Conservation (phyloP, 2,329 filamentous ascomycete species). For the Beauveria australis region DNA sequence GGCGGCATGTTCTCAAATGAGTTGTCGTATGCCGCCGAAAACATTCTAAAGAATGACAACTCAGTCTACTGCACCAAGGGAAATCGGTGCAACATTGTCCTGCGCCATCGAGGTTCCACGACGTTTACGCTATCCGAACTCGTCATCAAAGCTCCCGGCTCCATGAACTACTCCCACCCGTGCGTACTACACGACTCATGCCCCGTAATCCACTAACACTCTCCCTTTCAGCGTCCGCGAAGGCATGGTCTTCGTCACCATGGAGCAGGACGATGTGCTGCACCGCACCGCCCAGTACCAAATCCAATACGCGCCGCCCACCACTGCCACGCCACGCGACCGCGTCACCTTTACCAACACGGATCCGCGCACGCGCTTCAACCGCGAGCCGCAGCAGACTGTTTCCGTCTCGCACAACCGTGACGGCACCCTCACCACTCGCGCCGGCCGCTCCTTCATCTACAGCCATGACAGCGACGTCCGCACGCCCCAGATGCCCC, state of each 20-base stretch:
- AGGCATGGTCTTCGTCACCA: slow-evolving; percentile 85
- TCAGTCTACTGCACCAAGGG: slow-evolving; percentile 87
- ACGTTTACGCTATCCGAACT: slow-evolving; percentile 80
- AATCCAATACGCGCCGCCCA: slow-evolving; percentile 49
- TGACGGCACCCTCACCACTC: slow-evolving; percentile 40
- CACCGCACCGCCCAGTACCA: slow-evolving; percentile 66
- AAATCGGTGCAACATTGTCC: slow-evolving; percentile 78
- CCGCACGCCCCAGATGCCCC: slow-evolving; percentile 47
- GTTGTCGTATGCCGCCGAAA: slow-evolving; percentile 60
- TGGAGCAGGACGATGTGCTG: slow-evolving; percentile 71
- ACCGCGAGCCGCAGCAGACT: slow-evolving; percentile 25
- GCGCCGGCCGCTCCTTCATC: slow-evolving; percentile 37
- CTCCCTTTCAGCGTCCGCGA: slow-evolving; percentile 62
- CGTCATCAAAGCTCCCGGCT: slow-evolving; percentile 75
- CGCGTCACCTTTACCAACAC: not conserved
- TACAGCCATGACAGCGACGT: slow-evolving; percentile 33
- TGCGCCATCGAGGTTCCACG: slow-evolving; percentile 71
- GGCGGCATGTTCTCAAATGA: slow-evolving; percentile 64
- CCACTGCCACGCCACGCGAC: not conserved
- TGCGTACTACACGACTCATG: slow-evolving; percentile 41
- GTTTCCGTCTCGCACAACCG: slow-evolving; percentile 46
- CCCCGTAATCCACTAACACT: slow-evolving; percentile 11
- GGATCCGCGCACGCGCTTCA: slow-evolving; percentile 8
- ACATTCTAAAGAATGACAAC: slow-evolving; percentile 72
- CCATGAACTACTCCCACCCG: slow-evolving; percentile 73